These are phyloP conservation scores for Brassica rapa DNA, from an alignment of 345 rosid genomes.

Conservation along the genomic window DNA sequence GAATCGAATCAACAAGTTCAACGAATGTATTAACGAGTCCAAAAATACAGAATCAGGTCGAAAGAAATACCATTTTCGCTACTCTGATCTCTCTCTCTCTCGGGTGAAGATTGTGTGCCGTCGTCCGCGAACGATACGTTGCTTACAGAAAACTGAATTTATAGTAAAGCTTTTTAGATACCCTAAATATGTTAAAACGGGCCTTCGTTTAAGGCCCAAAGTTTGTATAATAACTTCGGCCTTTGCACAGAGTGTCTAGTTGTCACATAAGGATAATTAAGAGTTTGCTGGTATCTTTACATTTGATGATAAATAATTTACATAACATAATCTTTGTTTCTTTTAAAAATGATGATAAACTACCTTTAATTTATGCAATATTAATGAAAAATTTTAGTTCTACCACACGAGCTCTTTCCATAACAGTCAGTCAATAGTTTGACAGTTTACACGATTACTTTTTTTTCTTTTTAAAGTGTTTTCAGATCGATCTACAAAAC, in stretches of 20 bases:
- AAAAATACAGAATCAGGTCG: neutral
- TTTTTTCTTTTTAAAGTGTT: no score
- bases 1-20: neutral
- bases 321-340: no score
- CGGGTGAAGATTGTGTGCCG: constrained; percentile 35
- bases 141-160: neutral
- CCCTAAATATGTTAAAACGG: constrained; percentile 26
- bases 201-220: constrained; percentile 24
- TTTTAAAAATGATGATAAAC: no score
- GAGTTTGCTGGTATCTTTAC: neutral
- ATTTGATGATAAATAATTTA: neutral
- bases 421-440: no score
- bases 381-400: no score
- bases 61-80: constrained; percentile 35
- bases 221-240: neutral
- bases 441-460: no score
- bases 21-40: neutral
- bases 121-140: constrained; percentile 10
- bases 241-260: neutral
- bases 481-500: no score
- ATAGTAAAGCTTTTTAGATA: constrained; percentile 2
- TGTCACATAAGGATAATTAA: neutral
- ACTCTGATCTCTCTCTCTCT: constrained; percentile 14
- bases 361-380: no score
- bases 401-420: no score